Percentiles rank a stretch among this genome's conserved stretches.
Conservation (phyloP, 345 rosid genomes). For the Dipteronia dyeriana region DNA sequence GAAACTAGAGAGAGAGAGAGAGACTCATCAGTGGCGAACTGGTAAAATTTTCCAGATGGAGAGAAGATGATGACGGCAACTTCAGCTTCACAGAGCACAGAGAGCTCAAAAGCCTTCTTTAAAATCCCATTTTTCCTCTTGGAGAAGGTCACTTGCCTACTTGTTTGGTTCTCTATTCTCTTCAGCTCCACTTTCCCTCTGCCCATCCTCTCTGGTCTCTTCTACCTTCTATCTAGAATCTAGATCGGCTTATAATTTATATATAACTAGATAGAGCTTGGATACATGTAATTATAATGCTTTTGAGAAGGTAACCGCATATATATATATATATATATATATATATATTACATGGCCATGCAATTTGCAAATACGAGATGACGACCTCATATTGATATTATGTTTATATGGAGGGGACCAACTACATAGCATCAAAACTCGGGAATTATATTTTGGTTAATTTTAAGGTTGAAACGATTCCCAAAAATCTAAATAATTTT, state of each 20-base stretch:
- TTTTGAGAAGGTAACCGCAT: background rate
- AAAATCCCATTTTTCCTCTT: constrained; percentile 60
- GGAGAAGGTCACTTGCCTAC: constrained; percentile 69
- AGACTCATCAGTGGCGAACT: constrained; percentile 58
- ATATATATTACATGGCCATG: background rate
- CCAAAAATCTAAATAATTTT: too few species aligned
- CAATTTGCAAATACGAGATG: background rate
- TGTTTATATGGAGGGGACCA: too few species aligned
- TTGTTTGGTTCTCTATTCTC: constrained; percentile 63
- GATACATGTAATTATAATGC: too few species aligned
- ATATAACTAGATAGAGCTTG: too few species aligned
- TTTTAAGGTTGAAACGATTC: too few species aligned
- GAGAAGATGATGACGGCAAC: constrained; percentile 55
- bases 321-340: too few species aligned
- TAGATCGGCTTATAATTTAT: too few species aligned
- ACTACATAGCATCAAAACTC: too few species aligned
- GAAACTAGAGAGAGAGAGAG: background rate
- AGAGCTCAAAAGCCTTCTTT: constrained; percentile 70
- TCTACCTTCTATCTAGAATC: too few species aligned
- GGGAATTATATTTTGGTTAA: too few species aligned
- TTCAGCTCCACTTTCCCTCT: constrained; percentile 65
- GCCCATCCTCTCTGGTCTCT: constrained; percentile 38
- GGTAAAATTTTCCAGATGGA: constrained; percentile 50
- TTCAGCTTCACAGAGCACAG: constrained; percentile 70
- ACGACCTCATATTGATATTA: too few species aligned